Evolutionary conservation across 805 yeast genomes (phyloP), one percentile per base, ranked within the genome.

Genomic region (Wickerhamiella qilinensis): DNA sequence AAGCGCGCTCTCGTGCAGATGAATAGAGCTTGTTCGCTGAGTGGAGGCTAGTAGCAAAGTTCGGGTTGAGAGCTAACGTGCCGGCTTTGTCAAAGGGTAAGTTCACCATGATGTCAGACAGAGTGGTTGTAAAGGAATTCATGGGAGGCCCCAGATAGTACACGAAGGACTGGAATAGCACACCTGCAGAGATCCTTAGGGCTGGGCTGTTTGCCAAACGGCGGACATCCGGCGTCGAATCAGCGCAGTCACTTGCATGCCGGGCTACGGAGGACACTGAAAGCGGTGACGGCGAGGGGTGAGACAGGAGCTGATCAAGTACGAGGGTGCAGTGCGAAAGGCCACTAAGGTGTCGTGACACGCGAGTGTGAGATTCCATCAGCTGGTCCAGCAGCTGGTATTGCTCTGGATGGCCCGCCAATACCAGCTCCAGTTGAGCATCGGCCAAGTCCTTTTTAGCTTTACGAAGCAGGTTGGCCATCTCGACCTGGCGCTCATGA

Each of bases 101-200:
- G 11, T 72, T 75, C 17, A 63, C 61, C 35, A 35, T 30, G 36
- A 80, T 75, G 22, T 72, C 74, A 40, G 71, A 65, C 37, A 80
- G 62, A 0, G 85, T 78, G 48, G 67, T 68, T 1, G 73, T 67
- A 46, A 75, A 73, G 1, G 83, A 73, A 50, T 71, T 72, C 53
- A 77, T 64, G 0, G 86, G 75, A 0, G 93, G 91, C 0, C 85
- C 83, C 33, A 81, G 58, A 47, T 77, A 66, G 44, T 67, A 68
- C 1, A 77, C 75, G 52, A 81, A 81, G 27, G 76, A 50, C 39
- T 75, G 75, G 52, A 79, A 78, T 16, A 80, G 58, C 49, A 75
- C 73, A 4, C 41, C 46, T 21, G 40, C 41, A 17, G 43, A 36
- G 1, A 33, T 16, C 4, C 22, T 22, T 3, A 19, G n/a, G 15